Evolutionary conservation across 75 land plant genomes (phyloP).

Genomic region (Cryptomeria japonica): DNA sequence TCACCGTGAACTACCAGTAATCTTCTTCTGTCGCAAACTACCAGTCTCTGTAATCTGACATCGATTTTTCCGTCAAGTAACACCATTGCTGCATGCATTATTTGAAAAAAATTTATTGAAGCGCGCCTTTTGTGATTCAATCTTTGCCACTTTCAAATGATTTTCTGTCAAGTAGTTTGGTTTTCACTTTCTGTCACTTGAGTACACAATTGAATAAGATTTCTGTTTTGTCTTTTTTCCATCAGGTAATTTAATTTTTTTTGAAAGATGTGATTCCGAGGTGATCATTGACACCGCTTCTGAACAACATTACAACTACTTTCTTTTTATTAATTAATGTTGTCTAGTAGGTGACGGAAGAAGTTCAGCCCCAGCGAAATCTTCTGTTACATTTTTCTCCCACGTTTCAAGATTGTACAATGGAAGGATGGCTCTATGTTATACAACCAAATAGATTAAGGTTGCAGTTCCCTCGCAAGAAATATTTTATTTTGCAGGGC

Average conservation of each 20-base stretch:
- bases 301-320: not conserved
- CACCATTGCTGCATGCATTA: too few relatives aligned
- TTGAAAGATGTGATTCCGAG: not conserved
- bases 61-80: too few relatives aligned
- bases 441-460: constrained; percentile 62
- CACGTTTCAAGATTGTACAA: constrained; percentile 22
- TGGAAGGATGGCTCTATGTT: constrained; percentile 83
- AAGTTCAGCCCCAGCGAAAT: not conserved
- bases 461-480: constrained; percentile 54
- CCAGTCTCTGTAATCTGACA: too few relatives aligned
- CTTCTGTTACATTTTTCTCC: not conserved
- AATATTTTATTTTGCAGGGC: constrained; percentile 64
- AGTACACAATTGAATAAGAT: not conserved
- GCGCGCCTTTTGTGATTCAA: too few relatives aligned
- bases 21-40: too few relatives aligned
- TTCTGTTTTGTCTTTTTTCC: too few relatives aligned
- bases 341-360: not conserved
- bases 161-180: too few relatives aligned
- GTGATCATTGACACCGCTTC: not conserved
- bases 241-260: not conserved
- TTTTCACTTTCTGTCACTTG: not conserved
- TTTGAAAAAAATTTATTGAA: too few relatives aligned
- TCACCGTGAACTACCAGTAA: too few relatives aligned
- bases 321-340: not conserved
- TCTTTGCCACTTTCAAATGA: too few relatives aligned